These are phyloP conservation scores for Gnetum montanum DNA, from an alignment of 75 land plant genomes.

Conservation along the genomic window DNA sequence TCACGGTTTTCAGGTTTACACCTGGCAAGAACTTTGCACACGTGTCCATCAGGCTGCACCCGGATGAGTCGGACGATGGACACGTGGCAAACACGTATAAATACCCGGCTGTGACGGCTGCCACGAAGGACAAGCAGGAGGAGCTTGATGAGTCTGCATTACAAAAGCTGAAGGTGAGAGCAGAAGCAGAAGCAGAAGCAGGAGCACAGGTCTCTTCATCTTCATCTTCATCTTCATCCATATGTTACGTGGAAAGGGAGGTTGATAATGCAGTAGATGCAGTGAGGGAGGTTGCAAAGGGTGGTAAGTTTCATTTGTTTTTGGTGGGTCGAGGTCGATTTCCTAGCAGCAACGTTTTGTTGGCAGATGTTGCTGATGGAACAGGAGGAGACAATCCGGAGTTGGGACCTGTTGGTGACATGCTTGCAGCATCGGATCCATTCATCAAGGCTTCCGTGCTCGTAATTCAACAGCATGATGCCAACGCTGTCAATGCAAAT, in stretches of 20 bases:
- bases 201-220: no score
- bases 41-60: no score
- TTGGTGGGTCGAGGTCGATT: conserved; percentile 48
- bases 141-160: no score
- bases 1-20: conserved; percentile 42
- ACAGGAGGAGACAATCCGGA: conserved; percentile 42
- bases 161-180: no score
- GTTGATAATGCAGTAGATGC: conserved; percentile 14
- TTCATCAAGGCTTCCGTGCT: conserved; percentile 30
- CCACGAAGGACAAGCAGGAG: no score
- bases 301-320: conserved; percentile 22
- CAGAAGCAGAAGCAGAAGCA: no score
- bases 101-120: no score
- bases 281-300: conserved; percentile 11
- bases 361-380: not conserved
- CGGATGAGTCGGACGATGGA: no score
- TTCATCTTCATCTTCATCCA: no score
- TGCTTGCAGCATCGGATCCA: conserved; percentile 36
- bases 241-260: conserved; percentile 33
- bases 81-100: no score
- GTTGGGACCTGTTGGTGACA: conserved; percentile 51
- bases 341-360: conserved; percentile 3
- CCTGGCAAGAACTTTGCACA: not conserved
- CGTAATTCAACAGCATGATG: conserved; percentile 45
- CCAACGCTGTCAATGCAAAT: no score